Conservation (phyloP, 2,329 filamentous ascomycete genomes). For the Trichophyton simii region DNA sequence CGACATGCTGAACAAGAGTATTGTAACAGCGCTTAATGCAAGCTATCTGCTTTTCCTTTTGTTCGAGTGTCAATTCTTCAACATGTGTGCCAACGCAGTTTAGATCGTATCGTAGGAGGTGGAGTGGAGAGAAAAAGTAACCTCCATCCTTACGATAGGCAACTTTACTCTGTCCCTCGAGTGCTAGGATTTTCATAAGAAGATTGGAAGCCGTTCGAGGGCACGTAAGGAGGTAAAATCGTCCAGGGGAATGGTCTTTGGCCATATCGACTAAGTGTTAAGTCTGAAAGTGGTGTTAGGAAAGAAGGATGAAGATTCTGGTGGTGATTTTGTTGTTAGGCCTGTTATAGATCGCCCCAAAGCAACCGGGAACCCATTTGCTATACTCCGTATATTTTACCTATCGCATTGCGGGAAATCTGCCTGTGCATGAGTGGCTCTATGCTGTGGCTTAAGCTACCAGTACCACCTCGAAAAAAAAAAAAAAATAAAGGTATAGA, state of each 20-base stretch:
- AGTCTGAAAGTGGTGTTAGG: not conserved
- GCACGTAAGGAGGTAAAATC: conserved; percentile 16
- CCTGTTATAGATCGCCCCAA: not conserved
- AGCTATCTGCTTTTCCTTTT: conserved; percentile 13
- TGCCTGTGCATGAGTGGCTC: no score
- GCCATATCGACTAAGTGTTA: not conserved
- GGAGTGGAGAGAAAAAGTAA: conserved; percentile 20
- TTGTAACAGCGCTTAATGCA: conserved; percentile 20
- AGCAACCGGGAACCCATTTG: not conserved
- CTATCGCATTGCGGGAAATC: not conserved
- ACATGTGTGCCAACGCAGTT: not conserved
- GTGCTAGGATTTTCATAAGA: conserved; percentile 19
- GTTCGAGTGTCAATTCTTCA: conserved; percentile 17
- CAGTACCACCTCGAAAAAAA: not conserved
- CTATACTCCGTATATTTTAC: not conserved
- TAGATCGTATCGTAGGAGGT: not conserved
- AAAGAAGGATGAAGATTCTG: not conserved
- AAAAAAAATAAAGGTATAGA: not conserved
- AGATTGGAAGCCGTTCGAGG: conserved; percentile 24
- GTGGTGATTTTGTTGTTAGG: not conserved
- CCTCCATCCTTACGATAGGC: conserved; percentile 14
- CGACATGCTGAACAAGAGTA: conserved; percentile 16
- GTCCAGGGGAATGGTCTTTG: not conserved
- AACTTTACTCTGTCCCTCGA: conserved; percentile 18
- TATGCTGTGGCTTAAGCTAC: not conserved